Base-by-base conservation (phyloP, 176 grass and related monocot species). In the Olyra latifolia region DNA sequence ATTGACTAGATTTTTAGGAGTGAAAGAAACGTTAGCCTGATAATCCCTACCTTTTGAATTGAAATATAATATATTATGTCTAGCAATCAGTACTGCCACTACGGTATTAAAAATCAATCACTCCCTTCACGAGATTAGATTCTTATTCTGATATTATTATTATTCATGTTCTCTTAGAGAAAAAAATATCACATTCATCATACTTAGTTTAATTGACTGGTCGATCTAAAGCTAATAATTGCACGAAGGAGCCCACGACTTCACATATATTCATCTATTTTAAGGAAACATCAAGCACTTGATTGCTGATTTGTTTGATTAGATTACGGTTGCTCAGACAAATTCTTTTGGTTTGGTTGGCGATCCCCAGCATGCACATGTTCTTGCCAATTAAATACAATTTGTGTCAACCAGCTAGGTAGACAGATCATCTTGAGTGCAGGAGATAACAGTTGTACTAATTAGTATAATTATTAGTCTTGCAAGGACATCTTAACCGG, bases 271-370 rank as follows among this genome's bases (percentile, higher is more conserved):
- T 1, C 39, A 82, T 20, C 12, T 14, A 49, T 19, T 69, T 50
- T 60, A 84, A 61, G 73, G 82, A 84, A 84, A 62, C 82, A 70
- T 25, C 5, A 15, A 19, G 63, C 14, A 71, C 50, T 35, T 62
- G 44, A 25, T 62, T 52, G 65, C 15, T 41, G 44, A 62, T 52
- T 85, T 62, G 29, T 78, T 84, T 60, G 8, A 70, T 22, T 41
- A 77, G 27, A 38, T 61, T 58, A 23, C 7, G 4, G 16, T 24
- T 53, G 45, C 29, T 84, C 65, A 42, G 54, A 62, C 66, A 50
- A 70, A 20, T 70, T 6, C 29, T 15, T 69, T 40, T 77, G 40
- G 23, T 40, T 70, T 58, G 15, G 42, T 71, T 85, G 64, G 4
- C 13, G 30, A 52, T 24, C 25, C 14, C 29, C 52, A 62, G 27